Conservation (phyloP, 306 rosid species). For the Luffa acutangula region DNA sequence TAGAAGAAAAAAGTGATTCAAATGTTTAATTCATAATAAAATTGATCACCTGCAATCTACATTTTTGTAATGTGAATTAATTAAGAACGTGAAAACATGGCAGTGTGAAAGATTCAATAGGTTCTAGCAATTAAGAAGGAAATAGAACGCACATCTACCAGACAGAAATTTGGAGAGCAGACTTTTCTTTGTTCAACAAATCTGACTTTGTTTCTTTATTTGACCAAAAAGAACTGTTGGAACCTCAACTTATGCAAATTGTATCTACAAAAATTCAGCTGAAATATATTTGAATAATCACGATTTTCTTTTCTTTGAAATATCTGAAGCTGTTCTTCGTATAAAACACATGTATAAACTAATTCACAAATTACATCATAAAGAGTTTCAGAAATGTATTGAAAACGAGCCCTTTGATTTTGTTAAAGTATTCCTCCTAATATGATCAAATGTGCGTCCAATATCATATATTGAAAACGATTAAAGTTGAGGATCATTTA, state of each 20-base stretch:
- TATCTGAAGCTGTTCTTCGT: background rate
- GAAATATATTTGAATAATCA: background rate
- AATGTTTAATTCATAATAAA: background rate
- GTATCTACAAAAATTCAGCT: background rate
- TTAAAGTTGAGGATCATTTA: too few species aligned
- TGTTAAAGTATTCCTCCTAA: too few species aligned
- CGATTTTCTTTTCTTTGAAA: background rate
- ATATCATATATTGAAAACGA: too few species aligned
- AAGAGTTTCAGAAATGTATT: too few species aligned
- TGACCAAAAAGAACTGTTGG: background rate
- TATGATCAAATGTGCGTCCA: too few species aligned
- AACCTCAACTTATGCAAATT: background rate
- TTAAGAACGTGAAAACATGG: background rate
- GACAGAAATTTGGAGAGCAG: background rate
- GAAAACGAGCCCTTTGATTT: too few species aligned
- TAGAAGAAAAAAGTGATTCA: background rate
- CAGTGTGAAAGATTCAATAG: background rate
- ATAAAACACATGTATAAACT: too few species aligned
- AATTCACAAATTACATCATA: too few species aligned
- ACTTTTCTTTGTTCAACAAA: background rate
- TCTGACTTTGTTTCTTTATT: background rate
- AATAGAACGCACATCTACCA: background rate
- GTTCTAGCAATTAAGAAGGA: background rate
- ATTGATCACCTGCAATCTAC: background rate
- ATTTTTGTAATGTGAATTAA: background rate